phyloP scores from a whole-genome alignment of 305 asterid species.

The Fraxinus sp. region DNA sequence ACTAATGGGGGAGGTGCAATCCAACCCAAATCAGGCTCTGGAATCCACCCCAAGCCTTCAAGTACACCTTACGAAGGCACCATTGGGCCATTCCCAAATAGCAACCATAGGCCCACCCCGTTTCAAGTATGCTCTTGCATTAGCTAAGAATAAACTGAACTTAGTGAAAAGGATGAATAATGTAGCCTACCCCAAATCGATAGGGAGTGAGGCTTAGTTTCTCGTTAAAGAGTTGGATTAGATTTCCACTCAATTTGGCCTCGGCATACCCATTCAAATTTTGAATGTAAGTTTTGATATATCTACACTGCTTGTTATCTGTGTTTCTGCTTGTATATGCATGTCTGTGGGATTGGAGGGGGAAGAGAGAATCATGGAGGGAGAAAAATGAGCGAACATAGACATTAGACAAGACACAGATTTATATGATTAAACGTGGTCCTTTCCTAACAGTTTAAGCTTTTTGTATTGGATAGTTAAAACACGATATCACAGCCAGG shows the following conservation, averaged over 20 bases:
- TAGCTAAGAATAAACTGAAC: background rate
- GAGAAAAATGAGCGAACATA: background rate
- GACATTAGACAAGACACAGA: background rate
- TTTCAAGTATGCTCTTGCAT: background rate
- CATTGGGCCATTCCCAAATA: background rate
- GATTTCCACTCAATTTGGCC: background rate
- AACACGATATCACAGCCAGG: background rate
- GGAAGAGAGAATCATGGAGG: background rate
- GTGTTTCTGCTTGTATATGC: background rate
- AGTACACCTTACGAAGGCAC: background rate
- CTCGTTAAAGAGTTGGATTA: background rate
- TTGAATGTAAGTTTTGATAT: background rate
- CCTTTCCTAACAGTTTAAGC: background rate
- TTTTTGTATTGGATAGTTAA: background rate
- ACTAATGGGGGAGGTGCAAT: background rate
- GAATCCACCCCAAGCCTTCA: background rate
- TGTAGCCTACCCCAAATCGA: background rate
- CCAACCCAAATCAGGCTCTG: background rate
- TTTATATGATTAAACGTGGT: background rate
- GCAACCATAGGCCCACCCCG: background rate
- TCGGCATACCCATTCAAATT: background rate
- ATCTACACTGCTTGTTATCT: background rate
- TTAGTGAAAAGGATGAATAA: background rate
- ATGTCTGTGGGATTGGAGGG: background rate
- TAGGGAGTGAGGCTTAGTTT: background rate